These are phyloP conservation scores for Backusella tuberculispora DNA, from an alignment of 192 early-diverging fungal genomes.

Conservation along the genomic window DNA sequence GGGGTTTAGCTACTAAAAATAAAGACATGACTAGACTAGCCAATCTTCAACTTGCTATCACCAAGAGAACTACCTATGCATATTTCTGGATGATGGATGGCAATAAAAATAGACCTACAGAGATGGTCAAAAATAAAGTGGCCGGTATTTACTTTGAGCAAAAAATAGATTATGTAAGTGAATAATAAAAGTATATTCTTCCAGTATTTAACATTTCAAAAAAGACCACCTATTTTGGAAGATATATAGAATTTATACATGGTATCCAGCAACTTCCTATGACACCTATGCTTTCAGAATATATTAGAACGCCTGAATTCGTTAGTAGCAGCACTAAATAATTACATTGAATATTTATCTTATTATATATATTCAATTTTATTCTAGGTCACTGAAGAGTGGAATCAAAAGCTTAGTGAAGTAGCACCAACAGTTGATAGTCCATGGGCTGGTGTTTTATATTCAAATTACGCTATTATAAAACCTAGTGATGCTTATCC, in stretches of 20 bases:
- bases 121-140: constrained; percentile 39
- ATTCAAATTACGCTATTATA: constrained; percentile 40
- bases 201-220: neutral
- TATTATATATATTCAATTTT: neutral
- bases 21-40: constrained; percentile 15
- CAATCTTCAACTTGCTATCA: constrained; percentile 35
- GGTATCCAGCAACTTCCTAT: constrained; percentile 48
- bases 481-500: constrained; percentile 38
- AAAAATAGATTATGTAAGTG: constrained; percentile 44
- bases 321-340: constrained; percentile 20
- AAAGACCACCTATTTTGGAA: constrained; percentile 47
- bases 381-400: constrained; percentile 41
- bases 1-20: constrained; percentile 40
- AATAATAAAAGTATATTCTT: neutral
- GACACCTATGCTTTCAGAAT: constrained; percentile 41
- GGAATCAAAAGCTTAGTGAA: constrained; percentile 34
- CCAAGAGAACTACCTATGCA: constrained; percentile 38
- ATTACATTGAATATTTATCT: neutral
- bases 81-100: constrained; percentile 43
- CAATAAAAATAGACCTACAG: constrained; percentile 33
- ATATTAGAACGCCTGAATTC: constrained; percentile 36
- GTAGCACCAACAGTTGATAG: constrained; percentile 13
- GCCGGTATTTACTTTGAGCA: constrained; percentile 45
- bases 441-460: constrained; percentile 39
- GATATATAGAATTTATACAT: constrained; percentile 43